Evolutionary conservation across 139 green algal species (phyloP), one percentile per base, ranked within the genome.

Genomic region (Medakamo hakoo): DNA sequence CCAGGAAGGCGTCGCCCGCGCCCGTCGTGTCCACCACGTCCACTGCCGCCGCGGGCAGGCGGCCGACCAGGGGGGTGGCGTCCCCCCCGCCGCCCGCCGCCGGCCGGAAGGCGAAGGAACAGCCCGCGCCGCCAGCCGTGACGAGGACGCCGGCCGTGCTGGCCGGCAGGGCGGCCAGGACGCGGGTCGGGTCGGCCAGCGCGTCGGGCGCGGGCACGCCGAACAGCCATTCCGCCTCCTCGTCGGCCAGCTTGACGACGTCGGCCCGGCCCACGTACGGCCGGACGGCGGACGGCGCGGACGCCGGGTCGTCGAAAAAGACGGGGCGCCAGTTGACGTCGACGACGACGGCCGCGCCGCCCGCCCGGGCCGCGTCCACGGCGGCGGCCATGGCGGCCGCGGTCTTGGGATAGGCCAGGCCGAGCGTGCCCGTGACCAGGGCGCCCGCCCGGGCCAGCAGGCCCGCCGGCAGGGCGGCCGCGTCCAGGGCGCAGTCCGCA

Each of bases 311-410:
- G 0, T 65, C 59, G 79, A 82, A 95, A 66, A 94, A 95, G 40
- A 95, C 87, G 0, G 84, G 83, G 23, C 88, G 71, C 88, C 88
- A 95, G 76, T 95, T 95, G 49, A 94, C 81, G 62, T 95, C 88
- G 3, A 95, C 69, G 21, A 95, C 56, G 1, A 78, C 58, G 3
- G 27, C 63, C n/a, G 62, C 57, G 0, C 73, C 64, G 2, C 30
- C 60, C 25, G 60, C 57, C 18, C 67, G 62, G 0, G 81, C 83
- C 1, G 60, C 26, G 4, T 57, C 29, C 29, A 86, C 81, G 22
- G 82, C 85, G 23, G 60, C 57, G 22, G 69, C 55, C 66, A 94
- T 85, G 1, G 83, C 74, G 1, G 59, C 67, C 0, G 66, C 68
- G 2, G 83, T 90, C 14, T 55, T 62, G 0, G 81, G 75, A 63